Conservation (phyloP, 23 red algal genomes). For the Gracilaria vermiculophylla region DNA sequence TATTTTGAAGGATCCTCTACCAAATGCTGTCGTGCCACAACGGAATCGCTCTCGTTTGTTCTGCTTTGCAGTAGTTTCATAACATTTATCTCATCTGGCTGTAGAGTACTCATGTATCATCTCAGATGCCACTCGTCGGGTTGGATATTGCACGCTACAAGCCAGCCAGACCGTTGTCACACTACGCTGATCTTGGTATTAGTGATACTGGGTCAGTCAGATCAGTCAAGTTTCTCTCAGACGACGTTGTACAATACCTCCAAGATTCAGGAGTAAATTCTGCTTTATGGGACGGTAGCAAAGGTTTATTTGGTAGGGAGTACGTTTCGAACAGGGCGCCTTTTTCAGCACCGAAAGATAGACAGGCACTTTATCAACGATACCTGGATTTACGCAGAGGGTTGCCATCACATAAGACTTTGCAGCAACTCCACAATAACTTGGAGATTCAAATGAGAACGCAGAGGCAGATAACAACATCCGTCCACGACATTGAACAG, state of each 20-base stretch:
- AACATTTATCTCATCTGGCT: background rate
- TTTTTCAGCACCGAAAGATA: background rate
- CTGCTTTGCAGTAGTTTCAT: background rate
- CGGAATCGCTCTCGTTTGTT: background rate
- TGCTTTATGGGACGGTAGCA: conserved; percentile 32
- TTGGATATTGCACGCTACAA: conserved; percentile 20
- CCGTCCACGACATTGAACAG: conserved; percentile 28
- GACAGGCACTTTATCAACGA: background rate
- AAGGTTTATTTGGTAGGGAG: conserved; percentile 36
- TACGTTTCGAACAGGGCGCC: background rate
- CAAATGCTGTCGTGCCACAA: background rate
- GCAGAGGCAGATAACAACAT: conserved; percentile 9
- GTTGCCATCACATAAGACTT: background rate
- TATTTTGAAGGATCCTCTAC: background rate
- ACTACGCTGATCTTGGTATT: conserved; percentile 11
- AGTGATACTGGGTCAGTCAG: background rate
- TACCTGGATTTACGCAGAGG: conserved; percentile 32
- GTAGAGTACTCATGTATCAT: background rate
- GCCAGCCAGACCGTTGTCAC: background rate
- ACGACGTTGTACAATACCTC: conserved; percentile 1
- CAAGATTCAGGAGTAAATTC: background rate
- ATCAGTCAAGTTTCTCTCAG: background rate
- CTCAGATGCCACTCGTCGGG: conserved; percentile 21
- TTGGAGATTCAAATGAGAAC: conserved; percentile 36
- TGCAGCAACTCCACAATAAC: conserved; percentile 1